Evolutionary conservation across 78 protist genomes (phyloP), one percentile per base, ranked within the genome.

Genomic region (Dictyostelium intermedium): DNA sequence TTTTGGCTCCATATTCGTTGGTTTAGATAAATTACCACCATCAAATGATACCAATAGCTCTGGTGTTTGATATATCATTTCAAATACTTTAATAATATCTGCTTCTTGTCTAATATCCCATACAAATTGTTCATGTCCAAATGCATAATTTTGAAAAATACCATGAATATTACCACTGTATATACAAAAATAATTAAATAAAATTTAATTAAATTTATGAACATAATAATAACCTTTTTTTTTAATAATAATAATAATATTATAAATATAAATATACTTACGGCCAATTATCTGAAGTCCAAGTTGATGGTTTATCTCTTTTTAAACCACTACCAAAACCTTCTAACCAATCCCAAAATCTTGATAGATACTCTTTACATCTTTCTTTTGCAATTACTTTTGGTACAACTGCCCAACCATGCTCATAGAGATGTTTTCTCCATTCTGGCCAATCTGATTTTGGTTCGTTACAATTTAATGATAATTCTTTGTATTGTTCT

Each of bases 331-430:
- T 35, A 25, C 35, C 47, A 35, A 63, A 79, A 14, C 23, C 35
- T 23, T 78, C 93, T 9, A 78, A 4, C 93, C 93, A 87, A 25
- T 76, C 50, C 93, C 93, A 87, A 78, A 87, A 87, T 23, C 56
- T 6, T 14, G 13, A 16, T 32, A 60, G n/a, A 63, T 87, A 87
- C 3, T 16, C 53, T 63, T 87, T 20, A 78, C 82, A 53, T 76
- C 34, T 27, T 16, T 77, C 93, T 9, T 16, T 25, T 13, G 81
- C 25, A 11, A 87, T 9, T 5, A 79, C 93, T 50, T 63, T 39
- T 11, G 45, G 50, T 25, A 87, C 93, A 10, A 87, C 35, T 16
- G 93, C 93, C 93, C 93, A 87, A 41, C 93, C 93, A 78, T 79
- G 32, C 25, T 87, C 45, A 87, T 78, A 87, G 0, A 87, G 27